Evolutionary conservation across 768 basidiomycete species (phyloP), one percentile per base, ranked within the genome.

Genomic region (Rhodotorula taiwanensis): DNA sequence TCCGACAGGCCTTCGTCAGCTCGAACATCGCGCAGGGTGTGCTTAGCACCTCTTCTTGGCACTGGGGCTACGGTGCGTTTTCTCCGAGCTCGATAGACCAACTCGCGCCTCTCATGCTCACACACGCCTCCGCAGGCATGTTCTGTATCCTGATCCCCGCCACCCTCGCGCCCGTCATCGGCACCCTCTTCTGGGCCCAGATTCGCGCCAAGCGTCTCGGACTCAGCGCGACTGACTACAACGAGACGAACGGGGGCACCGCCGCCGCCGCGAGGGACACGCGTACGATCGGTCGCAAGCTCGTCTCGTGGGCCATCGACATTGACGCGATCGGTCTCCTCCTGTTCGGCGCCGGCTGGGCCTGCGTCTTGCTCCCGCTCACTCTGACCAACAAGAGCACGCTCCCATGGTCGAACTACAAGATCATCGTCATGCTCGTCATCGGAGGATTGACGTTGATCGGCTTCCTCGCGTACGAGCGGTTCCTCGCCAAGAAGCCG

Each of bases 401-500:
- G 18, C 57, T 60, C n/a, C 52, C 39, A 25, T 60, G 54, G 48
- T 20, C 30, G 39, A 48, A 31, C 52, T 34, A 43, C 61, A 62
- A 66, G 58, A 62, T 74, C 66, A 74, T 73, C 65, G 64, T 62
- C 44, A 65, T 70, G 45, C 57, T 70, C 30, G 60, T 58, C 20
- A 48, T 69, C 41, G 66, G 62, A 10, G 65, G 51, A 8, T 47
- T 51, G n/a, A 59, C 69, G n/a, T 70, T 75, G 66, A 54, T 62
- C 51, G 53, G 36, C 23, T 70, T 73, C 58, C 80, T 72, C n/a
- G 49, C 71, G 27, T 79, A 73, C 68, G 79, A 79, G 62, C 73
- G 79, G 61, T 80, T 77, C 69, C 73, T 79, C 58, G 82, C 87
- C 21, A 76, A 76, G 28, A 77, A 77, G 55, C 87, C 87, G 3